Base-by-base conservation (phyloP, 768 basidiomycete genomes). In the Pisolithus orientalis region DNA sequence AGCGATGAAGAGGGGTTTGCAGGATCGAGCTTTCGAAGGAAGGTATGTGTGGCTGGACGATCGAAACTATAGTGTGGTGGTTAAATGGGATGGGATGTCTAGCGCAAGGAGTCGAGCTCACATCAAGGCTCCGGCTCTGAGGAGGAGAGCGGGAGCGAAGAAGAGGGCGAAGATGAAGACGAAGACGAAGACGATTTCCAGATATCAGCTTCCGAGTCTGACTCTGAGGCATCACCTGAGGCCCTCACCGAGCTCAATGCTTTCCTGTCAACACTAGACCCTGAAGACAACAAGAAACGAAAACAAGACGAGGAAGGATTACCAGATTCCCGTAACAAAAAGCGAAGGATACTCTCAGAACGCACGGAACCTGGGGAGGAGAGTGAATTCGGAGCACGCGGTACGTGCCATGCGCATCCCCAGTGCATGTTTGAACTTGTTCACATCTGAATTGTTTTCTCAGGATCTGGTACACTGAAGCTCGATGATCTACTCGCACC, bases 1-100 rank as follows among this genome's bases (percentile, higher is more conserved):
- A 83, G 80, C 51, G 90, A 90, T 32, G 84, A 84, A 52, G 90
- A 93, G n/a, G 72, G 76, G 3, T 91, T 84, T 68, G 83, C 82
- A 9, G 84, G 82, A 3, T 85, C 85, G 56, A 59, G 55, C 13
- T 76, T 78, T 54, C 58, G 64, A 39, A 59, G 58, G 47, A 57
- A 45, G 52, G 60, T 57, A 21, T 14, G 54, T 44, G 9, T 28
- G 39, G 7, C 25, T 38, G 32, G 42, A 49, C n/a, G 38, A 25
- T 39, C 39, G 4, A 29, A 28, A 21, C 39, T 46, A 43, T 55
- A 49, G 47, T 32, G 13, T 29, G 55, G 56, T 27, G 49, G 61
- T 39, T 66, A 60, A 29, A 68, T 8, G 73, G 62, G 65, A 63
- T 27, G 58, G 68, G 21, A 61, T 63, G 48, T 49, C 11, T 34